These are phyloP conservation scores for Colletotrichum cereale DNA, from an alignment of 2,329 filamentous ascomycete species.

Conservation along the genomic window DNA sequence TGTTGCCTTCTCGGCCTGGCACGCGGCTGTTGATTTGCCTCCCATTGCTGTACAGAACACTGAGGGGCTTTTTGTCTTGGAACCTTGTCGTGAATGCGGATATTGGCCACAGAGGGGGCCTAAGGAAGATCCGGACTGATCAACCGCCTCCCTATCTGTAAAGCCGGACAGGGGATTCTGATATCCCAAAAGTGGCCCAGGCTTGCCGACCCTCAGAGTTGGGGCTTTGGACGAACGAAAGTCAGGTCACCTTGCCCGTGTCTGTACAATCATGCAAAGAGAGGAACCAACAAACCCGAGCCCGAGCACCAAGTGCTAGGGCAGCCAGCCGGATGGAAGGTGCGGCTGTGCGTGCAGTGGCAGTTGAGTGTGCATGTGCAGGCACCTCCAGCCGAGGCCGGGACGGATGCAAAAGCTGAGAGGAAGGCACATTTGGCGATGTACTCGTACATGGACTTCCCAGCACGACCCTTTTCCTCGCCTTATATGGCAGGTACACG, in stretches of 20 bases:
- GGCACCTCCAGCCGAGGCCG: background rate
- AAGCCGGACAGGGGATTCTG: background rate
- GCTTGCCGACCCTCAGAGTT: background rate
- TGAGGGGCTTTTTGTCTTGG: background rate
- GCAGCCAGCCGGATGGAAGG: background rate
- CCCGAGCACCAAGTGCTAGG: background rate
- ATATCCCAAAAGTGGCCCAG: background rate
- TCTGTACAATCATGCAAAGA: slow-evolving; percentile 27
- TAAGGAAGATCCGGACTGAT: slow-evolving; percentile 16
- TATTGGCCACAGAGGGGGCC: slow-evolving; percentile 20
- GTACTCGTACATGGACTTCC: background rate
- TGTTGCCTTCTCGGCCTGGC: background rate
- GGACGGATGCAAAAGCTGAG: background rate
- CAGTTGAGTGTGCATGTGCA: background rate
- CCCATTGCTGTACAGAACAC: background rate
- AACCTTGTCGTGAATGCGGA: background rate
- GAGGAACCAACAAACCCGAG: background rate
- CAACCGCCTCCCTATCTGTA: background rate
- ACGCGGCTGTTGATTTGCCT: slow-evolving; percentile 15
- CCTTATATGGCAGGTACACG: background rate
- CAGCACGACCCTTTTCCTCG: background rate
- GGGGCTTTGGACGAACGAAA: background rate
- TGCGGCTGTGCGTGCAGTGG: background rate
- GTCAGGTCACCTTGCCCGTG: slow-evolving; percentile 14
- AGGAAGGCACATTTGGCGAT: background rate